Evolutionary conservation across 352 stramenopile species (phyloP).

Genomic region (Globisporangium ultimum): DNA sequence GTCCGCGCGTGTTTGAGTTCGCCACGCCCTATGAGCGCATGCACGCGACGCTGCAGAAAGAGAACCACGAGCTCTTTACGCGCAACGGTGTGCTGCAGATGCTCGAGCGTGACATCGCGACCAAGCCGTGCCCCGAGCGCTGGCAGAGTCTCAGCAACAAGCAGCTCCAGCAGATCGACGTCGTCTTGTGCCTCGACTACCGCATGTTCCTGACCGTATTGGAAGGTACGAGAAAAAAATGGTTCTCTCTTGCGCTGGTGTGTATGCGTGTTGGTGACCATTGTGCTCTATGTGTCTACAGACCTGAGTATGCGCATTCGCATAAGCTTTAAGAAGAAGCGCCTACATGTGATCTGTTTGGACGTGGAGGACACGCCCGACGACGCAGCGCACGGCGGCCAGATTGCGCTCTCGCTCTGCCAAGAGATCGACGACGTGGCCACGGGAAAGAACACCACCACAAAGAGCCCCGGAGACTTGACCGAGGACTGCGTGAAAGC

Average conservation of each 20-base stretch:
- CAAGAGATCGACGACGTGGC: constrained; percentile 30
- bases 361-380: constrained; percentile 74
- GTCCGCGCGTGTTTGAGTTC: constrained; percentile 59
- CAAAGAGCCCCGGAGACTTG: constrained; percentile 12
- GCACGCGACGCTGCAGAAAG: constrained; percentile 39
- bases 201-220: constrained; percentile 73
- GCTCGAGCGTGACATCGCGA: constrained; percentile 63
- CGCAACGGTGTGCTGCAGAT: constrained; percentile 69
- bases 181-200: constrained; percentile 84
- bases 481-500: constrained; percentile 40
- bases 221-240: constrained; percentile 29
- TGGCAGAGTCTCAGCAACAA: constrained; percentile 71
- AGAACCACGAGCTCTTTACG: constrained; percentile 49
- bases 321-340: constrained; percentile 44
- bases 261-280: not conserved
- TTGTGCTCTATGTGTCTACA: constrained; percentile 13
- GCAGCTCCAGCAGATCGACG: constrained; percentile 57
- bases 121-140: constrained; percentile 68
- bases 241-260: not conserved
- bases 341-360: constrained; percentile 76
- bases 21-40: constrained; percentile 69
- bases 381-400: constrained; percentile 45
- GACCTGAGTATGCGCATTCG: constrained; percentile 52
- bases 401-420: constrained; percentile 54
- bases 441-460: not conserved